A percentile compares a stretch with the other conserved stretches of the same genome.
phyloP scores from a whole-genome alignment of 2,329 filamentous ascomycete species.

The Verticillium tricorpus region DNA sequence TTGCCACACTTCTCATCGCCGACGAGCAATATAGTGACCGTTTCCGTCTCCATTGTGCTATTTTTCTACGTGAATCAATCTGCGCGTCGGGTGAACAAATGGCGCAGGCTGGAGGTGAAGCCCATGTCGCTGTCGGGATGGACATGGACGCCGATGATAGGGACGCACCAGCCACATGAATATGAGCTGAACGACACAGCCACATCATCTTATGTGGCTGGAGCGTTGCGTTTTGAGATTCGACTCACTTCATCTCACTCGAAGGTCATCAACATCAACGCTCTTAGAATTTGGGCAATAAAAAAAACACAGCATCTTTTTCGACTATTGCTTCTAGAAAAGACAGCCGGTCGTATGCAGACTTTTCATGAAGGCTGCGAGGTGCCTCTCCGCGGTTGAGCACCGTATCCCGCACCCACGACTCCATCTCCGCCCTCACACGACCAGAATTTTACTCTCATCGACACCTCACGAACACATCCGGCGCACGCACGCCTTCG shows the following conservation, averaged over 20 bases:
- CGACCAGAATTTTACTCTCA: not conserved
- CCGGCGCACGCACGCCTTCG: not conserved
- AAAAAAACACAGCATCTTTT: not conserved
- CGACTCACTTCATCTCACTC: not conserved
- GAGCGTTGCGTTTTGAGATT: not conserved
- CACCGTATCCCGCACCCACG: not conserved
- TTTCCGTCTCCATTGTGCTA: conserved; percentile 39
- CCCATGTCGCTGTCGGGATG: not conserved
- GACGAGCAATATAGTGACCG: conserved; percentile 51
- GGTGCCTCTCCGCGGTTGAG: not conserved
- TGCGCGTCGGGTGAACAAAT: conserved; percentile 9
- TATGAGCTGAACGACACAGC: not conserved
- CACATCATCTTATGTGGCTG: not conserved
- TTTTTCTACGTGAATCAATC: not conserved
- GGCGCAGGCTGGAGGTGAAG: conserved; percentile 7
- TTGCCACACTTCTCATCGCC: conserved; percentile 58
- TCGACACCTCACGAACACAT: not conserved
- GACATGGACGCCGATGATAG: not conserved
- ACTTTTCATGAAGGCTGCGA: not conserved
- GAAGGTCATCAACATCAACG: no score
- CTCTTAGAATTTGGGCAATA: no score
- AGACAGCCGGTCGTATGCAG: not conserved
- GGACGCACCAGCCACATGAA: not conserved
- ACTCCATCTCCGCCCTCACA: not conserved
- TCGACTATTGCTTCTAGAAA: not conserved